Evolutionary conservation across 495 filamentous ascomycete genomes (phyloP).

Genomic region (Chaetomium tenue): DNA sequence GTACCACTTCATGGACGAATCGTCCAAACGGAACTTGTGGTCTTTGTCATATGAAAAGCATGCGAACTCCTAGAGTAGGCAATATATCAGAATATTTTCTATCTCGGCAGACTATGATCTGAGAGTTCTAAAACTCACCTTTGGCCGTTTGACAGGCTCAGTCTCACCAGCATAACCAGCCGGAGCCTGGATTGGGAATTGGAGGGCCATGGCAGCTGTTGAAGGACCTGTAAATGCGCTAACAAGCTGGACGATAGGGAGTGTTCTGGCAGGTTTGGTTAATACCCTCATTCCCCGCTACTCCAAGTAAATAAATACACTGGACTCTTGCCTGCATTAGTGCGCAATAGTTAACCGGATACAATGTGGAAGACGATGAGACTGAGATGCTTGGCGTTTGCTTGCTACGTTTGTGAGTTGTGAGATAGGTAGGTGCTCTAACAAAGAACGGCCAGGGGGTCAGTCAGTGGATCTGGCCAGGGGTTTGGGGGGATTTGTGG

Average conservation of each 20-base stretch:
- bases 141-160: conserved; percentile 64
- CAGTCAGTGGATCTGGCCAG: too few species aligned
- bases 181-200: conserved; percentile 63
- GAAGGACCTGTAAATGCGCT: neutral
- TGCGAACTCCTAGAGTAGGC: conserved; percentile 65
- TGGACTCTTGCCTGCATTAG: conserved; percentile 19
- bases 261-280: conserved; percentile 3
- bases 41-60: conserved; percentile 88
- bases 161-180: conserved; percentile 58
- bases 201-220: conserved; percentile 28
- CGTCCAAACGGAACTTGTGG: conserved; percentile 71
- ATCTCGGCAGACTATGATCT: neutral
- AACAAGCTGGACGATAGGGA: neutral
- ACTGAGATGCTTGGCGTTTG: conserved; percentile 18
- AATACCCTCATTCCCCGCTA: conserved; percentile 17
- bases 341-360: neutral
- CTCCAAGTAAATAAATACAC: neutral
- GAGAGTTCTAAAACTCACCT: conserved; percentile 40
- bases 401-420: neutral
- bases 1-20: conserved; percentile 80
- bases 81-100: neutral
- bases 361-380: neutral
- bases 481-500: neutral
- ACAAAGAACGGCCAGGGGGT: neutral
- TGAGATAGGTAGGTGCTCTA: neutral